phyloP scores from a whole-genome alignment of 192 early-diverging fungal species.

The Podila epicladia region DNA sequence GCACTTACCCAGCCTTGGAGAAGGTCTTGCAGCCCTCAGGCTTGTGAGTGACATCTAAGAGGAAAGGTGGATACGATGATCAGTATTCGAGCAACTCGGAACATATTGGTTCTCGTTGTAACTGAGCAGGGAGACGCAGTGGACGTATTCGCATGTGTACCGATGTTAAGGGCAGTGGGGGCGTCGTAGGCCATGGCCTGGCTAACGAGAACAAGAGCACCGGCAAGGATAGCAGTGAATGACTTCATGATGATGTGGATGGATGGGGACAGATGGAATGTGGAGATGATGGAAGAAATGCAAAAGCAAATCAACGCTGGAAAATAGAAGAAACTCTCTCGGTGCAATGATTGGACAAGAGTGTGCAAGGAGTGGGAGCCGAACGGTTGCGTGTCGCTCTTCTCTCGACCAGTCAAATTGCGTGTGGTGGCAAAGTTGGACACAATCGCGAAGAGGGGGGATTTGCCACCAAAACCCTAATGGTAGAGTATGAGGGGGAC shows the following conservation, averaged over 20 bases:
- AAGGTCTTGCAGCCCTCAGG: slow-evolving; percentile 19
- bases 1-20: slow-evolving; percentile 35
- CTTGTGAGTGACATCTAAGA: slow-evolving; percentile 31
- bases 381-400: no score
- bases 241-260: slow-evolving; percentile 30
- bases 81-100: neutral
- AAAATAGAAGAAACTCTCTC: neutral
- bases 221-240: slow-evolving; percentile 34
- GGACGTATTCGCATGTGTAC: slow-evolving; percentile 7
- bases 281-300: slow-evolving; percentile 12
- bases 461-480: no score
- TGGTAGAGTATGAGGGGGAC: no score
- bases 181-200: slow-evolving; percentile 46
- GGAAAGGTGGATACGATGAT: neutral
- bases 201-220: slow-evolving; percentile 32
- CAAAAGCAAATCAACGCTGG: neutral
- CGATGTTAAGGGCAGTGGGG: slow-evolving; percentile 26
- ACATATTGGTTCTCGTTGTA: no score
- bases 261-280: slow-evolving; percentile 14
- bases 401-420: no score
- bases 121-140: no score
- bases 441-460: no score
- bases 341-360: neutral
- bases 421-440: no score
- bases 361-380: neutral